Percentiles rank a stretch among this genome's conserved stretches.
These are phyloP conservation scores for Aspergillus pseudoglaucus DNA, from an alignment of 2,329 filamentous ascomycete genomes.

Conservation along the genomic window DNA sequence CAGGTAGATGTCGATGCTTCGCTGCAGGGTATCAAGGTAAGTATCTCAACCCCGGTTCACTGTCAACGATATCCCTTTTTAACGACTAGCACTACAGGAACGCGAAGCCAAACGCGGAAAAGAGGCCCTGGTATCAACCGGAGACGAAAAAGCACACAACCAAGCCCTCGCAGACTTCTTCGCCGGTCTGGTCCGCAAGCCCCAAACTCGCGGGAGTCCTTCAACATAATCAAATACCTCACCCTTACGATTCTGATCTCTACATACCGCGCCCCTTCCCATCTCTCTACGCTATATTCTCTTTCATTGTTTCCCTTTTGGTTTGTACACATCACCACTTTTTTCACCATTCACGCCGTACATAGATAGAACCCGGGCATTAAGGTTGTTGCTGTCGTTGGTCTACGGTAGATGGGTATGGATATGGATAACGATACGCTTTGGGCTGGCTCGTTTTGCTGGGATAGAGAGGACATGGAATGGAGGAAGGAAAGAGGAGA, in stretches of 20 bases:
- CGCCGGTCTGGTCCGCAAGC: conserved; percentile 51
- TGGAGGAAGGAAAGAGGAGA: not conserved
- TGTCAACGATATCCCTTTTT: conserved; percentile 1
- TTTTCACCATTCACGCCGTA: conserved; percentile 4
- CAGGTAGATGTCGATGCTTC: conserved; percentile 93
- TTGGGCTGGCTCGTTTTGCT: too few relatives aligned
- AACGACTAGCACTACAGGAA: conserved; percentile 26
- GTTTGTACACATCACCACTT: not conserved
- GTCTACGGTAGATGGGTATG: conserved; percentile 1
- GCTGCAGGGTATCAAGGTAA: conserved; percentile 76
- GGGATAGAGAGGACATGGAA: too few relatives aligned
- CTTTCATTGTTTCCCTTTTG: conserved; percentile 18
- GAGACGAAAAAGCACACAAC: conserved; percentile 49
- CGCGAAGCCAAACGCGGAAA: conserved; percentile 38
- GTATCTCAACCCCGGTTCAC: conserved; percentile 10
- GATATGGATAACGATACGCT: conserved; percentile 2
- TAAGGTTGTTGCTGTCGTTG: conserved; percentile 27
- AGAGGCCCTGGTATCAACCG: conserved; percentile 25
- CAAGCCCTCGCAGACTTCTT: conserved; percentile 57
- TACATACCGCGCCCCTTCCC: not conserved
- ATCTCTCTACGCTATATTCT: not conserved
- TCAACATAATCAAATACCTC: conserved; percentile 16
- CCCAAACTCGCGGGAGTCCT: conserved; percentile 33
- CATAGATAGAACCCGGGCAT: conserved; percentile 56
- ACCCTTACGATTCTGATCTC: not conserved